Conservation (phyloP, 1,139 yeast species). For the Saccharomyces pastorianus region DNA sequence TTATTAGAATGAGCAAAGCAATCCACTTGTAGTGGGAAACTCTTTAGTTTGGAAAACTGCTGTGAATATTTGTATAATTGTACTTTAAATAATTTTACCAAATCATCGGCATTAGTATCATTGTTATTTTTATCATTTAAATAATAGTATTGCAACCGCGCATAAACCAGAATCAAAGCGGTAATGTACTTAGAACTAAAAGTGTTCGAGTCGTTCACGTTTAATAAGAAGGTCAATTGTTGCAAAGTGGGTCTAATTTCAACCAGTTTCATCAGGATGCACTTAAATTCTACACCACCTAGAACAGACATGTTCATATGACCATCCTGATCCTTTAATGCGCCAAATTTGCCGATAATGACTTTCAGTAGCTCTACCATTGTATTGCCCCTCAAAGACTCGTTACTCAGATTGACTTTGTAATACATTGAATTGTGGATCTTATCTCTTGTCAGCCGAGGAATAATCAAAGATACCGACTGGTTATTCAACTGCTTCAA, state of each 20-base stretch:
- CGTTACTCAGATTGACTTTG: slow-evolving; percentile 21
- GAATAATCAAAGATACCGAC: slow-evolving; percentile 30
- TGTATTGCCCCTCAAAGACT: slow-evolving; percentile 26
- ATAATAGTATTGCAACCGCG: slow-evolving; percentile 27
- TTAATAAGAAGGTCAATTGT: slow-evolving; percentile 20
- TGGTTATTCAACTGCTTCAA: slow-evolving; percentile 27
- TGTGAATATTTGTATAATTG: slow-evolving; percentile 10
- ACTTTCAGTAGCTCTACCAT: slow-evolving; percentile 17
- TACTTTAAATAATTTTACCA: slow-evolving; percentile 11
- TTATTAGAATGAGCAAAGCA: slow-evolving; percentile 24
- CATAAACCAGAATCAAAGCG: slow-evolving; percentile 22
- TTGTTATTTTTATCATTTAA: slow-evolving; percentile 9
- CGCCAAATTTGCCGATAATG: slow-evolving; percentile 24
- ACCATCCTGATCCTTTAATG: slow-evolving; percentile 10
- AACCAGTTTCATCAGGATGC: slow-evolving; percentile 28
- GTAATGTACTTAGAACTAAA: slow-evolving; percentile 28
- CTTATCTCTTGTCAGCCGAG: slow-evolving; percentile 27
- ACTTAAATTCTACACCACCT: slow-evolving; percentile 30
- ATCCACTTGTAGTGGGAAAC: slow-evolving; percentile 20
- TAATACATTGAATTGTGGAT: slow-evolving; percentile 29
- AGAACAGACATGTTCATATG: slow-evolving; percentile 14
- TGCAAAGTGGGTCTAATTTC: slow-evolving; percentile 28
- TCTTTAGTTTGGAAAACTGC: slow-evolving; percentile 28
- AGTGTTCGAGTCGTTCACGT: background rate
- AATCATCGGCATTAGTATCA: slow-evolving; percentile 8